A percentile compares a stretch with the other conserved stretches of the same genome.
Conservation (phyloP, 2,329 filamentous ascomycete genomes). For the Neoarthrinium moseri region DNA sequence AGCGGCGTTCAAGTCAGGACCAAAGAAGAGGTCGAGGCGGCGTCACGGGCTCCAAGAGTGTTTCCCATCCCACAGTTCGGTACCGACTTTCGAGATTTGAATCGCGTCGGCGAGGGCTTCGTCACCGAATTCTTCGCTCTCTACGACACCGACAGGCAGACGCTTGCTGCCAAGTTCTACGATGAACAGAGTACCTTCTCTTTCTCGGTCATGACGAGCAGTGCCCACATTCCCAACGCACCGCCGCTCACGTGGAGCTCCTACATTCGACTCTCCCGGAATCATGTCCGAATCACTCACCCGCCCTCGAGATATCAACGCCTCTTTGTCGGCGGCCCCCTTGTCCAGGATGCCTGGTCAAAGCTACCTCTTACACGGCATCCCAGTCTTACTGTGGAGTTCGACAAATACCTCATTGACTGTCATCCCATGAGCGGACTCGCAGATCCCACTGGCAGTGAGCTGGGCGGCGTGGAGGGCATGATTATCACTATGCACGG, state of each 20-base stretch:
- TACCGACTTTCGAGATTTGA: conserved; percentile 72
- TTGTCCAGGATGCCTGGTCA: conserved; percentile 69
- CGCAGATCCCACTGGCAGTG: conserved; percentile 66
- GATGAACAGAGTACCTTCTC: conserved; percentile 76
- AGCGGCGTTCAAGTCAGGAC: conserved; percentile 75
- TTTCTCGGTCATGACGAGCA: conserved; percentile 65
- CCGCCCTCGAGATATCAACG: conserved; percentile 61
- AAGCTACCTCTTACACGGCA: conserved; percentile 72
- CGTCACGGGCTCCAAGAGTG: conserved; percentile 47
- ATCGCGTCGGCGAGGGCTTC: conserved; percentile 73
- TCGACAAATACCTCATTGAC: conserved; percentile 78
- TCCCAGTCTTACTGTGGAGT: conserved; percentile 64
- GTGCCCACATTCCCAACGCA: conserved; percentile 45
- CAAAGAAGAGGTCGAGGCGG: conserved; percentile 63
- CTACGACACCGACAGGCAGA: conserved; percentile 70
- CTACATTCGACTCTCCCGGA: conserved; percentile 77
- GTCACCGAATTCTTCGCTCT: conserved; percentile 70
- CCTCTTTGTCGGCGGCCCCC: conserved; percentile 60
- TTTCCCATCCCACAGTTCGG: conserved; percentile 61
- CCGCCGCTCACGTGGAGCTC: conserved; percentile 61
- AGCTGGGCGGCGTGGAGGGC: conserved; percentile 68
- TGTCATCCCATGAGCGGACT: conserved; percentile 73
- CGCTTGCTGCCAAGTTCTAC: conserved; percentile 67
- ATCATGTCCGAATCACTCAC: conserved; percentile 68
- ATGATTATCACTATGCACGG: conserved; percentile 79